Evolutionary conservation across 2,329 filamentous ascomycete species (phyloP).

Genomic region (Pleoardoris graminearum): DNA sequence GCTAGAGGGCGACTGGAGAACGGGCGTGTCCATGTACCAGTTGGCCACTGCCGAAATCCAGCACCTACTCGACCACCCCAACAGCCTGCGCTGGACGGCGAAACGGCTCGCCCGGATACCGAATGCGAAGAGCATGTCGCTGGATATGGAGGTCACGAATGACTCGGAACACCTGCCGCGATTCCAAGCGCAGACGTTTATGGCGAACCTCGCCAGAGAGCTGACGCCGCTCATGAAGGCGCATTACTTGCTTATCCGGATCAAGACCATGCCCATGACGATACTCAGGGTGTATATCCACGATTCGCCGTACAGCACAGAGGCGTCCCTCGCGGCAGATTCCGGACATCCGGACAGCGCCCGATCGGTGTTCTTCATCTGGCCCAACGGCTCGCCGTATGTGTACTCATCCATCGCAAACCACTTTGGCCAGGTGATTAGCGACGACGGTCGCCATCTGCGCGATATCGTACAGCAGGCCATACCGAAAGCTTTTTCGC

Average conservation of each 20-base stretch:
- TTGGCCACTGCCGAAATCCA: slow-evolving; percentile 59
- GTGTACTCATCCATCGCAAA: slow-evolving; percentile 66
- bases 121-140: slow-evolving; percentile 26
- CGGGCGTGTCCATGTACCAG: slow-evolving; percentile 59
- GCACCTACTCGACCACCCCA: slow-evolving; percentile 57
- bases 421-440: slow-evolving; percentile 39
- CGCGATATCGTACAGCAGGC: slow-evolving; percentile 74
- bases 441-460: slow-evolving; percentile 56
- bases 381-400: slow-evolving; percentile 77
- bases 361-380: slow-evolving; percentile 76
- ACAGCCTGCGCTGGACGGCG: slow-evolving; percentile 57
- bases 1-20: slow-evolving; percentile 60
- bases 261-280: slow-evolving; percentile 67
- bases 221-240: slow-evolving; percentile 79
- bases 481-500: slow-evolving; percentile 79
- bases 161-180: slow-evolving; percentile 59
- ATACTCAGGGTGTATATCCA: slow-evolving; percentile 78
- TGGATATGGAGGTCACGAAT: slow-evolving; percentile 45
- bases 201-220: slow-evolving; percentile 73
- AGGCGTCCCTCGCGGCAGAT: slow-evolving; percentile 44
- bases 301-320: slow-evolving; percentile 75
- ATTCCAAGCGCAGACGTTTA: slow-evolving; percentile 79
- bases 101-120: slow-evolving; percentile 50
- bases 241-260: slow-evolving; percentile 79
- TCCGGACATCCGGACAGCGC: slow-evolving; percentile 58